Conservation (phyloP, 305 asterid species). For the Fraxinus floribunda region DNA sequence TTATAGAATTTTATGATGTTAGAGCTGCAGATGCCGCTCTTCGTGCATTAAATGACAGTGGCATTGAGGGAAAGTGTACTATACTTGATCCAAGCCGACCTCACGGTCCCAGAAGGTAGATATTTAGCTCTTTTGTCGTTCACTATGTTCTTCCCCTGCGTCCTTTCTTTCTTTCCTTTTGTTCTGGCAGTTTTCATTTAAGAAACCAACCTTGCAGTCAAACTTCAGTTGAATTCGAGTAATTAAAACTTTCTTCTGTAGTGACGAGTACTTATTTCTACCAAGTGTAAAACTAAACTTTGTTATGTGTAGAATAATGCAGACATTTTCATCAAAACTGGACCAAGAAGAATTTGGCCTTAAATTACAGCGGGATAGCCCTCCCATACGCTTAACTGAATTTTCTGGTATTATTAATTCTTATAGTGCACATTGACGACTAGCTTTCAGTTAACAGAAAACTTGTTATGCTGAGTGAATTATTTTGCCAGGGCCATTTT, state of each 20-base stretch:
- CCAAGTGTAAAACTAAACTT: slow-evolving; percentile 11
- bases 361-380: slow-evolving; percentile 54
- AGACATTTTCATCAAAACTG: slow-evolving; percentile 56
- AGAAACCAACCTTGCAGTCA: slow-evolving; percentile 2
- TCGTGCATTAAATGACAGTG: slow-evolving; percentile 66
- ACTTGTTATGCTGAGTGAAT: slow-evolving; percentile 25
- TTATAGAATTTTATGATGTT: slow-evolving; percentile 36
- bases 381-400: slow-evolving; percentile 52
- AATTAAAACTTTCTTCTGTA: background rate
- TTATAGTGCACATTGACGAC: slow-evolving; percentile 9
- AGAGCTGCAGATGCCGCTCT: slow-evolving; percentile 33
- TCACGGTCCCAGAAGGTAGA: slow-evolving; percentile 69
- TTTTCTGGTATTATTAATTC: slow-evolving; percentile 59
- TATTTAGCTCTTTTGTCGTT: background rate
- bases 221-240: slow-evolving; percentile 1
- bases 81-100: slow-evolving; percentile 65
- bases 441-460: slow-evolving; percentile 17
- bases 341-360: slow-evolving; percentile 63
- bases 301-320: slow-evolving; percentile 51
- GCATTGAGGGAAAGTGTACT: slow-evolving; percentile 77
- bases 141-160: background rate
- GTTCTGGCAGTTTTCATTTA: slow-evolving; percentile 20
- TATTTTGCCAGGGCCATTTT: slow-evolving; percentile 46
- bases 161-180: background rate
- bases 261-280: slow-evolving; percentile 7